Conservation (phyloP, 495 filamentous ascomycete genomes). For the Daldinia bambusicola region DNA sequence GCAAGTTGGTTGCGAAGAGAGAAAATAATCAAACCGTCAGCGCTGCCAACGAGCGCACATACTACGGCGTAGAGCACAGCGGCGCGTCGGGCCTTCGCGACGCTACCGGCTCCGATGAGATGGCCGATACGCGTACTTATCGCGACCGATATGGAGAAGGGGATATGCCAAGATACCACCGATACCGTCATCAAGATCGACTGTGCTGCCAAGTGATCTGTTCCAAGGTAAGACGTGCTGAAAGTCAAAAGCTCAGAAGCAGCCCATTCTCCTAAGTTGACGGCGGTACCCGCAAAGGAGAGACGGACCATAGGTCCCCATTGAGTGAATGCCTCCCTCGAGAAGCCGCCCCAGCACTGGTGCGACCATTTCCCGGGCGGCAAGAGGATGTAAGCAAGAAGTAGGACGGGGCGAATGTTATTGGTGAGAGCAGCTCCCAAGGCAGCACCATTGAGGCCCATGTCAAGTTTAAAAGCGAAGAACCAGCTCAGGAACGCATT, state of each 20-base stretch:
- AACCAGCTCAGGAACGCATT: conserved; percentile 80
- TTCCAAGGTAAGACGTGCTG: conserved; percentile 58
- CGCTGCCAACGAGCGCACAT: conserved; percentile 44
- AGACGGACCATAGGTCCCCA: conserved; percentile 68
- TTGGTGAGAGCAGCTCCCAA: conserved; percentile 65
- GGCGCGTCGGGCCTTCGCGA: conserved; percentile 47
- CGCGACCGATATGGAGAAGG: conserved; percentile 72
- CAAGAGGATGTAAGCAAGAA: conserved; percentile 60
- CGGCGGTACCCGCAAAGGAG: conserved; percentile 65
- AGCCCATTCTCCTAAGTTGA: conserved; percentile 67
- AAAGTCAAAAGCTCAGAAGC: conserved; percentile 68
- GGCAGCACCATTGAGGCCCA: conserved; percentile 69
- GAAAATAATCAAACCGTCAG: conserved; percentile 50
- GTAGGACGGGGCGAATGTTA: conserved; percentile 61
- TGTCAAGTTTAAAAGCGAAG: conserved; percentile 71
- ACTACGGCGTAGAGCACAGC: conserved; percentile 48
- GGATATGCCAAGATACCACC: conserved; percentile 72
- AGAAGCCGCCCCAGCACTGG: conserved; percentile 68
- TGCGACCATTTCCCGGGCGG: conserved; percentile 53
- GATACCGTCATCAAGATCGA: conserved; percentile 70
- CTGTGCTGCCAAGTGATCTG: conserved; percentile 69
- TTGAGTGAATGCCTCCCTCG: conserved; percentile 58
- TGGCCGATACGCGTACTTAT: conserved; percentile 72
- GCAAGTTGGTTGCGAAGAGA: conserved; percentile 48
- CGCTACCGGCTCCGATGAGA: conserved; percentile 64